Evolutionary conservation across 331 rosid genomes (phyloP).

Genomic region (Telfairia occidentalis): DNA sequence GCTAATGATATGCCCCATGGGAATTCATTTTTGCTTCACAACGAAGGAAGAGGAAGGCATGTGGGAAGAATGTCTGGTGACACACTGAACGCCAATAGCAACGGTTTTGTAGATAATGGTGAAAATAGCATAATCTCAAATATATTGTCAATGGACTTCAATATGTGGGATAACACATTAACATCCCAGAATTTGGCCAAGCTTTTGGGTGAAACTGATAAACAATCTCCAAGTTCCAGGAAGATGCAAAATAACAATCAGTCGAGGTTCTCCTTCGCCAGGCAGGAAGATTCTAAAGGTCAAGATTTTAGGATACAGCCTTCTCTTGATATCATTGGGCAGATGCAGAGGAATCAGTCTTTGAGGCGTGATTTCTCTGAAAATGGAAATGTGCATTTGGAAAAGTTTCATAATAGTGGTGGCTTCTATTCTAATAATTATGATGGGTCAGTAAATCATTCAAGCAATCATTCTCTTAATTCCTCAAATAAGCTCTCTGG

Average conservation of each 20-base stretch:
- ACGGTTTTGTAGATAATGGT: conserved; percentile 48
- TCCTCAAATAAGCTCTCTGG: conserved; percentile 53
- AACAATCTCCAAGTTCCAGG: conserved; percentile 51
- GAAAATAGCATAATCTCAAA: conserved; percentile 86
- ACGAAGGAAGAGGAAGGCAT: conserved; percentile 31
- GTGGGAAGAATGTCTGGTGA: conserved; percentile 34
- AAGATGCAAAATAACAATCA: conserved; percentile 61
- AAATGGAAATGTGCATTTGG: conserved; percentile 31
- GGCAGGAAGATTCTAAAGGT: conserved; percentile 57
- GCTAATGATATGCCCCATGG: conserved; percentile 24
- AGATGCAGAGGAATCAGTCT: conserved; percentile 30
- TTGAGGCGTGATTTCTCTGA: conserved; percentile 39
- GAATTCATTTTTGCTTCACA: conserved; percentile 28
- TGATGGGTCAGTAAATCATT: conserved; percentile 41
- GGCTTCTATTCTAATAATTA: conserved; percentile 32
- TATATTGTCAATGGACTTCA: conserved; percentile 72
- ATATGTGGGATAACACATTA: conserved; percentile 56
- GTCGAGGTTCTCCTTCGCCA: conserved; percentile 84
- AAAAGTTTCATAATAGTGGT: conserved; percentile 37
- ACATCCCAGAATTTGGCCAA: conserved; percentile 49
- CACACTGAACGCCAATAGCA: conserved; percentile 26
- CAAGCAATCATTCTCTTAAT: conserved; percentile 23
- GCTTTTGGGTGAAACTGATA: conserved; percentile 45
- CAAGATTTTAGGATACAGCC: conserved; percentile 37
- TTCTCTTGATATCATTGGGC: conserved; percentile 31